Evolutionary conservation across 352 stramenopile genomes (phyloP), one percentile per base, ranked within the genome.

Genomic region (Phytophthora podocarpi): DNA sequence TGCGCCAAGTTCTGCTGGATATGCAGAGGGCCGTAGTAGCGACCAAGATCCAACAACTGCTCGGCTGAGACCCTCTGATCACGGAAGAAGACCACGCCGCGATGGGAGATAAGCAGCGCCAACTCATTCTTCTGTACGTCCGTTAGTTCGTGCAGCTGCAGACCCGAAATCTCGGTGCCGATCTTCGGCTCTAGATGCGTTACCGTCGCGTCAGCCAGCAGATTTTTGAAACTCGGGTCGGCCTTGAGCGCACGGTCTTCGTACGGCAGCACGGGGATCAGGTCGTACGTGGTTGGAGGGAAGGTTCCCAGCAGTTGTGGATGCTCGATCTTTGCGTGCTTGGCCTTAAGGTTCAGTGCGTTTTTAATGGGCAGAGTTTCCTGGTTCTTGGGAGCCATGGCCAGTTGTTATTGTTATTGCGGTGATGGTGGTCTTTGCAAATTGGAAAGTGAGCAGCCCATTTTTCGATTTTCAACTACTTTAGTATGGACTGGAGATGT

Each of bases 301-400:
- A 66, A 66, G 23, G 48, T 41, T 5, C 49, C 24, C 1, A 42
- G 32, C 10, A 66, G 18, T 32, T 66, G 48, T 2, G 31, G 58
- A 32, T 66, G 58, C 15, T 42, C 52, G 41, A 66, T 46, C 2
- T 31, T 32, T 1, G 58, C 32, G n/a, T 66, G 58, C 4, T 60
- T 30, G 32, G 55, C 46, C 6, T 70, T 53, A 18, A 42, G 47
- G 15, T 41, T 45, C n/a, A 73, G 65, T 2, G 65, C 65, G 53
- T 73, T 73, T 47, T 70, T 70, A 40, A 70, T 59, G 24, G 40
- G 59, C 26, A 49, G 37, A 4, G 39, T n/a, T n/a, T n/a, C n/a
- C n/a, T n/a, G n/a, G n/a, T 56, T 59, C 18, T 50, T 62, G 40
- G 46, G 55, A 15, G 55, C 40, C 62, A 70, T 79, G 54, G 16